Percentiles rank a stretch among this genome's conserved stretches.
Conservation (phyloP, 2,329 filamentous ascomycete genomes). For the Chaetomium sp. region DNA sequence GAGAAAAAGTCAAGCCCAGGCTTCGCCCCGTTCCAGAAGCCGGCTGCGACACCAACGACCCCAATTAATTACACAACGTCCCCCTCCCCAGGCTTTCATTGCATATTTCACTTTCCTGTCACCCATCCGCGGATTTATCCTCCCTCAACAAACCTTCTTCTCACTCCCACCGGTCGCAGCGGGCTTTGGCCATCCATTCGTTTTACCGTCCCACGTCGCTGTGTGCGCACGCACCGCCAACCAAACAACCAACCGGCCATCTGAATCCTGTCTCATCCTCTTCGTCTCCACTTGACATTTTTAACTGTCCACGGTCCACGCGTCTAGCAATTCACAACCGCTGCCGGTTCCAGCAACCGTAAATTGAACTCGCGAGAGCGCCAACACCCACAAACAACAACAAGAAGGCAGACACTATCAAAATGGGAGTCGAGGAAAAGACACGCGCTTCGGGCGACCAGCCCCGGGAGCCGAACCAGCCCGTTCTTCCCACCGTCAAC, state of each 20-base stretch:
- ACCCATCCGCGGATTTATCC: conserved; percentile 1
- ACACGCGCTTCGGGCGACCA: conserved; percentile 74
- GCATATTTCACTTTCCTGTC: neutral
- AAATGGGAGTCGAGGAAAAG: conserved; percentile 70
- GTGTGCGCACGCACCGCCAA: conserved; percentile 6
- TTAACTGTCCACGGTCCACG: conserved; percentile 6
- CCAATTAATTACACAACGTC: conserved; percentile 9
- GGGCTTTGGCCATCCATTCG: conserved; percentile 25
- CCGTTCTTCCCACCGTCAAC: conserved; percentile 74
- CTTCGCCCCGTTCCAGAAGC: conserved; percentile 5
- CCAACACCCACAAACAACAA: neutral
- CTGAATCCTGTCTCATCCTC: neutral
- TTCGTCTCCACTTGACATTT: neutral
- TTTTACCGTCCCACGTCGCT: conserved; percentile 14
- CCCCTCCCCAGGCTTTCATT: neutral
- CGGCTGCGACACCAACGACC: neutral
- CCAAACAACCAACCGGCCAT: too few species aligned
- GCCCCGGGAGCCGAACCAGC: conserved; percentile 51
- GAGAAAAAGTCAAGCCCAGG: conserved; percentile 9
- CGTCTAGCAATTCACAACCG: conserved; percentile 6
- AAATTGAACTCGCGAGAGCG: neutral
- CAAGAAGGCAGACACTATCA: conserved; percentile 16
- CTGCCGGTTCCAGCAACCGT: conserved; percentile 13
- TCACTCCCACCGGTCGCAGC: conserved; percentile 15
- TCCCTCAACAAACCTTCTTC: conserved; percentile 1